phyloP scores from a whole-genome alignment of 1,284 basidiomycete genomes.

The Moesziomyces sp. region DNA sequence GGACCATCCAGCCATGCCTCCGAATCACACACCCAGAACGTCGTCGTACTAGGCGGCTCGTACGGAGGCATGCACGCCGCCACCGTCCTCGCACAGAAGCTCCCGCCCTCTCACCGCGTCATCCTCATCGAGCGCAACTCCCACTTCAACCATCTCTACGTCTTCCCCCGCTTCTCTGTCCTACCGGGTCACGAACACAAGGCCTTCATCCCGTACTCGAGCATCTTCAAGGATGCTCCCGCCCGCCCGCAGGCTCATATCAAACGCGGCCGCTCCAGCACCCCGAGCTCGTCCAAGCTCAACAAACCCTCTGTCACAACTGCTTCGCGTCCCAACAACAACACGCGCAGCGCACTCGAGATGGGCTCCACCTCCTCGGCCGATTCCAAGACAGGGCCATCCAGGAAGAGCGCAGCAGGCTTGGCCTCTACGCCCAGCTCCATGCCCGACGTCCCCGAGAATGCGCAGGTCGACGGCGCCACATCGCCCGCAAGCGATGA shows the following conservation, averaged over 20 bases:
- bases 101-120: slow-evolving; percentile 69
- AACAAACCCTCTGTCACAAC: not conserved
- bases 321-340: not conserved
- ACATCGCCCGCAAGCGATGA: slow-evolving; percentile 4
- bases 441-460: slow-evolving; percentile 39
- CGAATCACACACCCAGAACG: slow-evolving; percentile 57
- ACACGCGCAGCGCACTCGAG: slow-evolving; percentile 35
- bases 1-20: slow-evolving; percentile 17
- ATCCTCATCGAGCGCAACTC: slow-evolving; percentile 71
- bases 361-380: slow-evolving; percentile 42
- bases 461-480: slow-evolving; percentile 11
- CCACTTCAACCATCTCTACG: slow-evolving; percentile 71
- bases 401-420: slow-evolving; percentile 13
- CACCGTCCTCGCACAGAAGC: slow-evolving; percentile 68
- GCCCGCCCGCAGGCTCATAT: slow-evolving; percentile 22
- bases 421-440: slow-evolving; percentile 31
- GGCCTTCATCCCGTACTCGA: slow-evolving; percentile 73
- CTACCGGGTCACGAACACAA: slow-evolving; percentile 79
- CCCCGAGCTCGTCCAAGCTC: not conserved
- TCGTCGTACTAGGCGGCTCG: slow-evolving; percentile 67
- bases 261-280: slow-evolving; percentile 29
- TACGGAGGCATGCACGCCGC: slow-evolving; percentile 67
- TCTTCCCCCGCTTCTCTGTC: slow-evolving; percentile 75
- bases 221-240: slow-evolving; percentile 78
- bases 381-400: slow-evolving; percentile 14